Conservation (phyloP, 306 rosid genomes). For the Potentilla sterilis region DNA sequence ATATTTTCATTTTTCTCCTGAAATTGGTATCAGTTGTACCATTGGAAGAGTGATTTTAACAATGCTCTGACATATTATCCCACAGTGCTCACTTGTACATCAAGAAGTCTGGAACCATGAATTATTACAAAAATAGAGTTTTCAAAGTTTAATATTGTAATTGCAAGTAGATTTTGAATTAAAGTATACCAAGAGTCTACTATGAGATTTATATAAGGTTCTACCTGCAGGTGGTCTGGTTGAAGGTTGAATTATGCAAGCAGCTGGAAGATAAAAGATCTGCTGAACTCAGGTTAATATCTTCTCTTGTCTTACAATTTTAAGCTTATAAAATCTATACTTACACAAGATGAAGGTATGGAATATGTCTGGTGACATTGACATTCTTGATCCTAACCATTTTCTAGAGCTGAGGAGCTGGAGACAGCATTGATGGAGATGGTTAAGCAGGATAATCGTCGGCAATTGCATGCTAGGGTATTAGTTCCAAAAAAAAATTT, state of each 20-base stretch:
- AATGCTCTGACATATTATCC: no score
- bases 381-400: slow-evolving; percentile 21
- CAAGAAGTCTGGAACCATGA: no score
- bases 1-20: no score
- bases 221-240: slow-evolving; percentile 74
- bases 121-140: not conserved
- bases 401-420: slow-evolving; percentile 89
- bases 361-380: slow-evolving; percentile 15
- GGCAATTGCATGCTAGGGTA: slow-evolving; percentile 95
- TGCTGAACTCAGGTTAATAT: slow-evolving; percentile 68
- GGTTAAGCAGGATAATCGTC: slow-evolving; percentile 93
- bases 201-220: slow-evolving; percentile 28
- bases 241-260: slow-evolving; percentile 85
- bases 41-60: no score
- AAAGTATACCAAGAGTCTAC: slow-evolving; percentile 14
- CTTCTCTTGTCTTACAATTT: slow-evolving; percentile 13
- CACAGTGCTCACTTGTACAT: no score
- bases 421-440: slow-evolving; percentile 99
- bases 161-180: not conserved
- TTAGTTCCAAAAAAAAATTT: slow-evolving; percentile 13
- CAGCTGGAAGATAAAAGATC: slow-evolving; percentile 92
- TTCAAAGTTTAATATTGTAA: not conserved
- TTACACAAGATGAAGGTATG: not conserved
- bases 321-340: not conserved
- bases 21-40: no score